A percentile compares a stretch with the other conserved stretches of the same genome.
phyloP scores from a whole-genome alignment of 305 asterid species.

The Euphrasia arctica region DNA sequence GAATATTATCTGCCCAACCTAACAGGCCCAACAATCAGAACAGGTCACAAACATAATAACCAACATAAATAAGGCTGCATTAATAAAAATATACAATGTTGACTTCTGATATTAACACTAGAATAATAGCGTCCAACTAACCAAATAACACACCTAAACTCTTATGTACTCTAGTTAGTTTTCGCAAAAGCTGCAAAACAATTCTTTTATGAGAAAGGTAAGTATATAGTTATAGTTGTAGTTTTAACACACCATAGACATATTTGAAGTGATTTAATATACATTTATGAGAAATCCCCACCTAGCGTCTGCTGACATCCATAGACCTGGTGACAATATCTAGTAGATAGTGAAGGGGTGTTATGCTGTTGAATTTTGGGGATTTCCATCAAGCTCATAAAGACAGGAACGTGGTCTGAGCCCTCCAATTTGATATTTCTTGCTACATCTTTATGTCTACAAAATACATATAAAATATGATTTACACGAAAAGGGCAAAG shows the following conservation, averaged over 20 bases:
- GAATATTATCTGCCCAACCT: too few species aligned
- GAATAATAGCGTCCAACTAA: neutral
- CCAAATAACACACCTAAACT: too few species aligned
- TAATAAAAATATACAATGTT: too few species aligned
- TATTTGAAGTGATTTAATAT: neutral
- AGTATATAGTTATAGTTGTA: too few species aligned
- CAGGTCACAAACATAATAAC: too few species aligned
- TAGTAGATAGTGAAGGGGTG: conserved; percentile 76
- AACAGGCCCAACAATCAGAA: too few species aligned
- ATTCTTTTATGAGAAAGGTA: too few species aligned
- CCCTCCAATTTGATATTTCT: conserved; percentile 85
- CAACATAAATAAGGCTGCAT: too few species aligned
- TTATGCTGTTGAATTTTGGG: conserved; percentile 58
- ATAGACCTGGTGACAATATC: conserved; percentile 85
- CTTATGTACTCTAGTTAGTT: too few species aligned
- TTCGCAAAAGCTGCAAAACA: too few species aligned
- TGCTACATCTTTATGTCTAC: conserved; percentile 38
- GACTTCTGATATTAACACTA: too few species aligned
- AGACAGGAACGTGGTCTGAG: conserved; percentile 95
- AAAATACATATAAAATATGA: neutral
- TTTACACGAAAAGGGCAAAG: neutral
- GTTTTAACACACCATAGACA: neutral
- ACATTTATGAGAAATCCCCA: conserved; percentile 32
- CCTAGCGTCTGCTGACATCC: conserved; percentile 94
- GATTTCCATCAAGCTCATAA: conserved; percentile 50